Evolutionary conservation across 768 basidiomycete genomes (phyloP).

Genomic region (Leccinum subgranulosum): DNA sequence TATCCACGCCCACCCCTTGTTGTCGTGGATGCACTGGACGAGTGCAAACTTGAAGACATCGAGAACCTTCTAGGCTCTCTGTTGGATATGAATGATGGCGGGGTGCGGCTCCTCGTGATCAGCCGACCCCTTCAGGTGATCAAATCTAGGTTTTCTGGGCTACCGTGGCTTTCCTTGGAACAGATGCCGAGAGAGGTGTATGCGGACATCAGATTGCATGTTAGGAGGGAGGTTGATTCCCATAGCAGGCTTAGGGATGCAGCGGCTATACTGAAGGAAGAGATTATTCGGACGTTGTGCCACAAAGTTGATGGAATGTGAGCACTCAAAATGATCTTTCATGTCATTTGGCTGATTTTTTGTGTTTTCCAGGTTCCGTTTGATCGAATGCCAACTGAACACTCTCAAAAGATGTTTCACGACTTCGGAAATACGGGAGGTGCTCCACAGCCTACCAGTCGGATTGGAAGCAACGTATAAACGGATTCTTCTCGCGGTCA

Average conservation of each 20-base stretch:
- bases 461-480: neutral
- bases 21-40: constrained; percentile 16
- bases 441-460: neutral
- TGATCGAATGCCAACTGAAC: neutral
- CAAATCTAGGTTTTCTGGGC: neutral
- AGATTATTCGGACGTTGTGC: neutral
- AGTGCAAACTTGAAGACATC: constrained; percentile 7
- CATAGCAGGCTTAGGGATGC: neutral
- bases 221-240: constrained; percentile 6
- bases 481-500: neutral
- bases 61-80: neutral
- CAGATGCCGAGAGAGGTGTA: neutral
- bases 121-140: constrained; percentile 4
- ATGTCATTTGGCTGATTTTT: too few relatives aligned
- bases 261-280: neutral
- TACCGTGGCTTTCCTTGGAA: constrained; percentile 7
- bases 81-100: neutral
- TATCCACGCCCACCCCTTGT: neutral
- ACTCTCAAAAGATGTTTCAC: neutral
- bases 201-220: constrained; percentile 10
- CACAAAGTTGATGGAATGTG: constrained; percentile 12
- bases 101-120: constrained; percentile 5
- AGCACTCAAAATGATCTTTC: too few relatives aligned
- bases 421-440: neutral
- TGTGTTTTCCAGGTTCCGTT: neutral